These are phyloP conservation scores for Arabidopsis suecica DNA, from an alignment of 345 rosid genomes.

Conservation along the genomic window DNA sequence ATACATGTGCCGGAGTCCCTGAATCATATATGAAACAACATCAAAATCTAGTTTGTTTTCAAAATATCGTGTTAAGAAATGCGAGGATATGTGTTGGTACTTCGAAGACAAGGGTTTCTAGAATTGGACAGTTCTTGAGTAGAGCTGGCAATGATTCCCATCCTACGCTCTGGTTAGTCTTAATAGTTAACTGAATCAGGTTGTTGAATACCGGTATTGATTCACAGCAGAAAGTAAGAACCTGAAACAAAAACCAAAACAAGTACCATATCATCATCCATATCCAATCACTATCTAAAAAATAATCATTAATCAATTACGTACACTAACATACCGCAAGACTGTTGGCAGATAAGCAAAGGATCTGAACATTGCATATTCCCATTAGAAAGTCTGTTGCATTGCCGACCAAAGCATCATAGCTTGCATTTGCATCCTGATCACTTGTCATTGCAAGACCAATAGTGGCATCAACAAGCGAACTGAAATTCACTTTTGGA, in stretches of 20 bases:
- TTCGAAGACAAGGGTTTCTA: conserved; percentile 7
- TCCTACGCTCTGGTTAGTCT: background rate
- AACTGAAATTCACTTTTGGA: background rate
- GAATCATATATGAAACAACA: background rate
- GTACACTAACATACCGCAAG: background rate
- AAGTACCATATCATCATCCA: background rate
- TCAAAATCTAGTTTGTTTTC: background rate
- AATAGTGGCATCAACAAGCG: background rate
- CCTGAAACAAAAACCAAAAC: background rate
- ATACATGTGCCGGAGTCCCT: conserved; percentile 13
- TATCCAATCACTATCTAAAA: background rate
- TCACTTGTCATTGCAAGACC: background rate
- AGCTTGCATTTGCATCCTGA: background rate
- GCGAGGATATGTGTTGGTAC: background rate
- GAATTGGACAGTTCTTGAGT: conserved; percentile 11
- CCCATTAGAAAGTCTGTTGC: background rate
- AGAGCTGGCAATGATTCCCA: conserved; percentile 9
- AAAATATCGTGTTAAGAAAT: background rate
- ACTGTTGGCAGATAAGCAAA: background rate
- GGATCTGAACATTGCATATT: background rate
- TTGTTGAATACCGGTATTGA: background rate
- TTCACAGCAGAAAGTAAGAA: conserved; percentile 4
- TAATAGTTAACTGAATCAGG: conserved; percentile 4
- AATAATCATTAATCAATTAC: background rate
- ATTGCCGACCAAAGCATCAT: background rate